Evolutionary conservation across 495 filamentous ascomycete species (phyloP).

Genomic region (Penicillium crystallinum): DNA sequence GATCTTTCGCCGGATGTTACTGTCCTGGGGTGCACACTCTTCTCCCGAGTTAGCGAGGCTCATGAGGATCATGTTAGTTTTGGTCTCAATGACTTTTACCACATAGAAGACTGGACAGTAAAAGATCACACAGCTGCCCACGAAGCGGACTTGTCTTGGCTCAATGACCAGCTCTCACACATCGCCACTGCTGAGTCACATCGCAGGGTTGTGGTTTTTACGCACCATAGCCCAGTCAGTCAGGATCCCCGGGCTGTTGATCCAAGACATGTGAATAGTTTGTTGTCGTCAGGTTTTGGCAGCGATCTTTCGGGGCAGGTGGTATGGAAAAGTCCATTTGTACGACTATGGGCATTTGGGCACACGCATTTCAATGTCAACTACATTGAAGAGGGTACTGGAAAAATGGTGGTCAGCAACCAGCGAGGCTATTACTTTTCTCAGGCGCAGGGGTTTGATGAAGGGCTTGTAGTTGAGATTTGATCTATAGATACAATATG

Average conservation of each 20-base stretch:
- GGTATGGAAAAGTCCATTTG: conserved; percentile 41
- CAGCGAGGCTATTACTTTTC: conserved; percentile 37
- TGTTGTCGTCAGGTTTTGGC: conserved; percentile 37
- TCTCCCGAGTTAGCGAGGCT: conserved; percentile 16
- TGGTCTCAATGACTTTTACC: conserved; percentile 46
- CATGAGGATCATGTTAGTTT: conserved; percentile 23
- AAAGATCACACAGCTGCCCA: conserved; percentile 38
- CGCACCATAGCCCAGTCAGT: conserved; percentile 48
- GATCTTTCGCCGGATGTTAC: conserved; percentile 21
- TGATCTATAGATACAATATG: not conserved
- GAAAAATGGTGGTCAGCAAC: conserved; percentile 32
- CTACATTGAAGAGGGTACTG: conserved; percentile 26
- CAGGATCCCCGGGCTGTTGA: conserved; percentile 30
- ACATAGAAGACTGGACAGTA: conserved; percentile 44
- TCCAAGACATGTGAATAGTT: conserved; percentile 36
- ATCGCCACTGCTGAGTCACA: conserved; percentile 31
- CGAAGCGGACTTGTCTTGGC: conserved; percentile 42
- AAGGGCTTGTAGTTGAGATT: conserved; percentile 17
- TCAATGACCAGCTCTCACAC: conserved; percentile 41
- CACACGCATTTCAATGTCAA: conserved; percentile 53
- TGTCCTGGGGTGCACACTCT: conserved; percentile 38
- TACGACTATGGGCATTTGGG: conserved; percentile 52
- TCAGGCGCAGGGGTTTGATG: conserved; percentile 26
- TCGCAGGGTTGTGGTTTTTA: conserved; percentile 43
- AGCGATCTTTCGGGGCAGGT: conserved; percentile 41